These are phyloP conservation scores for Pseudoneurospora amorphoporcata DNA, from an alignment of 495 filamentous ascomycete genomes.

Conservation along the genomic window DNA sequence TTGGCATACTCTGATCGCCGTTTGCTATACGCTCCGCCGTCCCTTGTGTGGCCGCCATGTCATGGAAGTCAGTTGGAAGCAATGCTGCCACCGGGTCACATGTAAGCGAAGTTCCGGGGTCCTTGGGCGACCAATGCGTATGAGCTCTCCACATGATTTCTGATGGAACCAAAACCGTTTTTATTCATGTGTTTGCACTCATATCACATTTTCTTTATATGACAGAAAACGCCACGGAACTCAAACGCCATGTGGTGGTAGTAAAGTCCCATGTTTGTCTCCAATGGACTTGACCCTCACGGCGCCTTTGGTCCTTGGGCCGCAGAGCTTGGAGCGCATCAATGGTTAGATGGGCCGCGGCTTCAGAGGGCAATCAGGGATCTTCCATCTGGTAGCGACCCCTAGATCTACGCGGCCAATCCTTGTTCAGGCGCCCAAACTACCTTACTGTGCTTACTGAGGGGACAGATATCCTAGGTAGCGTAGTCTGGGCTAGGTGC, in stretches of 20 bases:
- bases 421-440: not conserved
- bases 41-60: not conserved
- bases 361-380: not conserved
- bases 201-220: not conserved
- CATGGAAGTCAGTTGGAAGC: not conserved
- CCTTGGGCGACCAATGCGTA: not conserved
- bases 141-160: not conserved
- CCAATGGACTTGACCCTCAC: not conserved
- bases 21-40: not conserved
- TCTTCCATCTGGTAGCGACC: not conserved
- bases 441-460: not conserved
- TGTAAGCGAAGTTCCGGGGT: not conserved
- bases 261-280: not conserved
- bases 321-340: not conserved
- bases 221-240: not conserved
- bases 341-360: not conserved
- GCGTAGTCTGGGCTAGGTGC: not conserved
- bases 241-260: not conserved
- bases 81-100: not conserved
- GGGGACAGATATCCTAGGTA: not conserved
- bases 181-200: not conserved
- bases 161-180: not conserved
- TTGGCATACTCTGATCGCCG: not conserved
- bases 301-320: not conserved
- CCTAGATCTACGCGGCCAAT: not conserved